phyloP scores from a whole-genome alignment of 352 stramenopile genomes.

The Phytopythium mirpurense region DNA sequence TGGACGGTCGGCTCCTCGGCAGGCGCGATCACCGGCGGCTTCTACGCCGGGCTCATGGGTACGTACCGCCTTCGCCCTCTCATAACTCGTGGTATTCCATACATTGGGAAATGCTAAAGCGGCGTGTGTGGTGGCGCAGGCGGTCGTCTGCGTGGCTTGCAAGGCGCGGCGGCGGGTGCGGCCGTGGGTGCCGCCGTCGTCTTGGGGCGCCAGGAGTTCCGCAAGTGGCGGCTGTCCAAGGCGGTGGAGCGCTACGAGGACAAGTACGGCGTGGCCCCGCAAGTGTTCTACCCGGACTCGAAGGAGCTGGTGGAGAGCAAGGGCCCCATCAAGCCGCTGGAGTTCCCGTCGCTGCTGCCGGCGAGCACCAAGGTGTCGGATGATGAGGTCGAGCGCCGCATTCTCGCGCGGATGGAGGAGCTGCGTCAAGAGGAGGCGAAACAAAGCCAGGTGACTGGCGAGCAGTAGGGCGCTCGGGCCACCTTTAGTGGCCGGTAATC shows the following conservation, averaged over 20 bases:
- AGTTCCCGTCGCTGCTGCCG: constrained; percentile 70
- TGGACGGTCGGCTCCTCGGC: constrained; percentile 47
- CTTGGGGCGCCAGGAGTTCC: constrained; percentile 66
- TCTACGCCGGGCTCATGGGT: constrained; percentile 70
- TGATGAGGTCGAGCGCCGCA: constrained; percentile 74
- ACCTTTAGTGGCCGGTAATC: too few species aligned
- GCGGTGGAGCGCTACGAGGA: constrained; percentile 73
- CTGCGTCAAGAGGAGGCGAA: constrained; percentile 27
- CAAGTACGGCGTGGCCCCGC: constrained; percentile 64
- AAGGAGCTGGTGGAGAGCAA: constrained; percentile 58
- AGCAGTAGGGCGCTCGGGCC: too few species aligned
- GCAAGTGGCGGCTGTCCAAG: constrained; percentile 70
- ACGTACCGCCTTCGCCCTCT: constrained; percentile 13
- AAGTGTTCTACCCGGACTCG: constrained; percentile 60
- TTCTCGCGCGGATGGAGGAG: constrained; percentile 68
- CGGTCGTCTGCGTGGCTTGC: constrained; percentile 57
- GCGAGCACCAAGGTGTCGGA: constrained; percentile 63
- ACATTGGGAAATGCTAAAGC: too few species aligned
- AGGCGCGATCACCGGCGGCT: constrained; percentile 61
- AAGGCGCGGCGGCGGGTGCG: constrained; percentile 58
- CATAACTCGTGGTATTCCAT: too few species aligned
- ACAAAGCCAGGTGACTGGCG: constrained; percentile 2
- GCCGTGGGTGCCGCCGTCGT: constrained; percentile 52
- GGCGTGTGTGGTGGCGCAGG: too few species aligned
- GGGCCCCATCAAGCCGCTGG: constrained; percentile 40